Conservation (phyloP, 768 basidiomycete genomes). For the Mycena galericulata region DNA sequence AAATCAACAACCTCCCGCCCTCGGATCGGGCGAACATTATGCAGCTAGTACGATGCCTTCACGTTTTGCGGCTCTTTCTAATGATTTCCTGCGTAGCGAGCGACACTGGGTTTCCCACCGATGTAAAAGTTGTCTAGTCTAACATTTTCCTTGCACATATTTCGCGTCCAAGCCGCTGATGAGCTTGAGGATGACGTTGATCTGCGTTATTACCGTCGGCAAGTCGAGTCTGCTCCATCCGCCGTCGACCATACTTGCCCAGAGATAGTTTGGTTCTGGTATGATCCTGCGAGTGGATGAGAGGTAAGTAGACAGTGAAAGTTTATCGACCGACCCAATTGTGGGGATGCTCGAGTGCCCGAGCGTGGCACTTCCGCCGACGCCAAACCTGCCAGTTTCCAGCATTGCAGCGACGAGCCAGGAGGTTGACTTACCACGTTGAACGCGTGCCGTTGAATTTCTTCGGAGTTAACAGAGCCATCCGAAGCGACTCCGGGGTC, state of each 20-base stretch:
- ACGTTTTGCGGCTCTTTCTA: not conserved
- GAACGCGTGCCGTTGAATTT: constrained; percentile 37
- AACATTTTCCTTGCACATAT: constrained; percentile 14
- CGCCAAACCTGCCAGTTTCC: constrained; percentile 36
- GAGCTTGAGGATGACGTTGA: constrained; percentile 43
- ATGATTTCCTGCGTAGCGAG: constrained; percentile 1
- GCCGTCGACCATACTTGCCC: constrained; percentile 44
- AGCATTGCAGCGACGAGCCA: not conserved
- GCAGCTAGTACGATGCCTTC: constrained; percentile 73
- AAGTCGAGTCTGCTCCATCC: constrained; percentile 47
- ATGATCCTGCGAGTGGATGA: constrained; percentile 39
- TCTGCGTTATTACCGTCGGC: constrained; percentile 38
- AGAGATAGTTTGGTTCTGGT: constrained; percentile 47
- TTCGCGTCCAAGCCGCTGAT: constrained; percentile 40
- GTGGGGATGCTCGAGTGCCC: constrained; percentile 44
- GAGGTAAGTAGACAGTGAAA: not conserved
- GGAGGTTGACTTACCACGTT: constrained; percentile 32
- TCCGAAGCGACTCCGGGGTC: constrained; percentile 41
- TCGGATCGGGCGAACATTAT: constrained; percentile 82
- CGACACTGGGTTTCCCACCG: constrained; percentile 18
- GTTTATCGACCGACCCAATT: constrained; percentile 38
- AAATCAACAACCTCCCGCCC: constrained; percentile 81
- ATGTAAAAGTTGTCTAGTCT: not conserved
- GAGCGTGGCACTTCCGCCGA: constrained; percentile 43
- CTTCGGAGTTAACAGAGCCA: constrained; percentile 46